Percentiles rank a stretch among this genome's conserved stretches.
Evolutionary conservation across 1,284 basidiomycete genomes (phyloP).

Genomic region (Cryptococcus sp.): DNA sequence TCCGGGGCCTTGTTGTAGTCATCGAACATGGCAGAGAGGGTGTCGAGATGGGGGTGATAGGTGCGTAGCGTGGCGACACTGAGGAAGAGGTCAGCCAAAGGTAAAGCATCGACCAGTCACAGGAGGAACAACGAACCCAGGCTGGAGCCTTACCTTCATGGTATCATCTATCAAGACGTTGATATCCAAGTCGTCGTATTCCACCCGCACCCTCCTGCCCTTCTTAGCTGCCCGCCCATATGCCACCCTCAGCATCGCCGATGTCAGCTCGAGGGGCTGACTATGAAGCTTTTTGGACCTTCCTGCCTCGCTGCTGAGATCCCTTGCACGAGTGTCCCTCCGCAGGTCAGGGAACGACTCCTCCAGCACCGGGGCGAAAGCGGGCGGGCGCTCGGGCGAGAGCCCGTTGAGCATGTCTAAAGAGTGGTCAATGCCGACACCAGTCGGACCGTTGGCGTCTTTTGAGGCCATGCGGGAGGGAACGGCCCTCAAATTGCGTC

Average conservation of each 20-base stretch:
- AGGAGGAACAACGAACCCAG: conserved; percentile 22
- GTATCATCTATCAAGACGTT: conserved; percentile 22
- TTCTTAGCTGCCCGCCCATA: conserved; percentile 23
- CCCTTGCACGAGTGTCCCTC: conserved; percentile 1
- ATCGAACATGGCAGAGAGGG: conserved; percentile 25
- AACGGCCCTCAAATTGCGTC: neutral
- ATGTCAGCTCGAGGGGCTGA: conserved; percentile 34
- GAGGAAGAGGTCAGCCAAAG: neutral
- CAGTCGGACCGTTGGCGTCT: neutral
- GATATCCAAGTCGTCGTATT: conserved; percentile 30
- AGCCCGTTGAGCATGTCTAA: conserved; percentile 33
- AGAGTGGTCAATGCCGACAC: conserved; percentile 14
- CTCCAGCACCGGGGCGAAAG: no score
- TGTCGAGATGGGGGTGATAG: conserved; percentile 42
- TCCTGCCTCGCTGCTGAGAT: conserved; percentile 6
- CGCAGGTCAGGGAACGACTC: neutral
- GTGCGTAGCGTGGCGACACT: conserved; percentile 33
- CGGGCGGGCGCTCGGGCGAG: conserved; percentile 1
- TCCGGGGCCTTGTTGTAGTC: conserved; percentile 8
- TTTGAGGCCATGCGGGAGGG: neutral
- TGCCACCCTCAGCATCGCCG: conserved; percentile 38
- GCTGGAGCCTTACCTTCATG: conserved; percentile 23
- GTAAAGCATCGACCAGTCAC: conserved; percentile 6
- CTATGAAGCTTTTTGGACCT: conserved; percentile 32
- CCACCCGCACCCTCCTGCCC: conserved; percentile 11